Conservation (phyloP, 805 yeast genomes). For the Ogataea allantospora region DNA sequence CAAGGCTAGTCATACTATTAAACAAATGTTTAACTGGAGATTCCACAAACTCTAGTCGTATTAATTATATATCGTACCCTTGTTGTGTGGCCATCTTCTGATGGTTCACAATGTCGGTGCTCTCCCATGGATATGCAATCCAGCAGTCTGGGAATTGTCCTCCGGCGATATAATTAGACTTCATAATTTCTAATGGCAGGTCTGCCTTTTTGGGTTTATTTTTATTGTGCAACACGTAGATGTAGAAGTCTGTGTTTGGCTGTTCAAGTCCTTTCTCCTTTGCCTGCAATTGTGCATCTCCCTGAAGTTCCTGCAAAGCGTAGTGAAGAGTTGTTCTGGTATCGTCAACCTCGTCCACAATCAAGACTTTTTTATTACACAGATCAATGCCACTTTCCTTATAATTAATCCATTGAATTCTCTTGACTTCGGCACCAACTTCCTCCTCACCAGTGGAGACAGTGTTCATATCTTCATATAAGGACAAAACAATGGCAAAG, state of each 20-base stretch:
- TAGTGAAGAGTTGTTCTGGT: slow-evolving; percentile 82
- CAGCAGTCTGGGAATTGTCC: slow-evolving; percentile 74
- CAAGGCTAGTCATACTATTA: slow-evolving; percentile 7
- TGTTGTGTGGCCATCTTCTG: slow-evolving; percentile 70
- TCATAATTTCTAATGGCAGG: slow-evolving; percentile 61
- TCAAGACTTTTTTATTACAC: slow-evolving; percentile 67
- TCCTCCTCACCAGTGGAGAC: slow-evolving; percentile 54
- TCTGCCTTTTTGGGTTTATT: slow-evolving; percentile 69
- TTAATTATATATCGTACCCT: slow-evolving; percentile 60
- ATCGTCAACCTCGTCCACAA: slow-evolving; percentile 84
- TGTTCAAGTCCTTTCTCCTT: slow-evolving; percentile 49
- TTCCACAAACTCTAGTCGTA: slow-evolving; percentile 18
- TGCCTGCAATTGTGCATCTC: slow-evolving; percentile 66
- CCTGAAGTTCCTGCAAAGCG: slow-evolving; percentile 70
- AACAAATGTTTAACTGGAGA: slow-evolving; percentile 8
- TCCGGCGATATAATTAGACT: slow-evolving; percentile 65
- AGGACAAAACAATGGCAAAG: slow-evolving; percentile 90
- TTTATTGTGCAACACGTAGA: slow-evolving; percentile 79
- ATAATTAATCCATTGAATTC: slow-evolving; percentile 85
- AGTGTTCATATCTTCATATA: slow-evolving; percentile 79
- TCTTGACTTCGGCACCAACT: slow-evolving; percentile 65
- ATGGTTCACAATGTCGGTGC: slow-evolving; percentile 70
- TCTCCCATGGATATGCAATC: slow-evolving; percentile 90
- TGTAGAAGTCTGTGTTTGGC: slow-evolving; percentile 62
- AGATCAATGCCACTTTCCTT: slow-evolving; percentile 58